These are phyloP conservation scores for Coniochaeta pulveracea DNA, from an alignment of 2,329 filamentous ascomycete genomes.

Conservation along the genomic window DNA sequence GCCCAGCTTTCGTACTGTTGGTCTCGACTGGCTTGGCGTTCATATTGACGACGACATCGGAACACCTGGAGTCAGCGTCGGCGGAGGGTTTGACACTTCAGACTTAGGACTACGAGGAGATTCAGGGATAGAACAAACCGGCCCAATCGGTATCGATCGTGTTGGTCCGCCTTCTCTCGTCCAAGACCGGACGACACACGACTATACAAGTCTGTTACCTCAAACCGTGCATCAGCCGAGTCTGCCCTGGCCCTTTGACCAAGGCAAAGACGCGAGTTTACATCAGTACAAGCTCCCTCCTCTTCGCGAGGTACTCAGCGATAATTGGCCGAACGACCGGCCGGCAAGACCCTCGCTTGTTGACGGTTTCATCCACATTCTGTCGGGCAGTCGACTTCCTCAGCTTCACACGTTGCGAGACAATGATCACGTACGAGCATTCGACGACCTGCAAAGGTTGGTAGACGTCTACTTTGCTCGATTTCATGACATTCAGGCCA, in stretches of 20 bases:
- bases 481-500: constrained; percentile 18
- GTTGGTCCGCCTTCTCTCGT: background rate
- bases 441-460: constrained; percentile 12
- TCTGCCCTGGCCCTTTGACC: background rate
- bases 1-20: background rate
- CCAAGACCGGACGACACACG: background rate
- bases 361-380: background rate
- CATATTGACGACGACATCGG: background rate
- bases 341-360: background rate
- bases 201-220: background rate
- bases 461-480: constrained; percentile 14
- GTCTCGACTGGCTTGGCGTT: background rate
- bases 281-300: background rate
- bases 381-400: background rate
- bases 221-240: background rate
- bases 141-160: background rate
- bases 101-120: background rate
- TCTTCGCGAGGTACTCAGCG: background rate
- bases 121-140: background rate
- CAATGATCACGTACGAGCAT: background rate
- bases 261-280: background rate
- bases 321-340: background rate
- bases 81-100: background rate
- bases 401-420: background rate
- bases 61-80: background rate